Evolutionary conservation across 1,284 basidiomycete genomes (phyloP), one percentile per base, ranked within the genome.

Genomic region (Ceratobasidium sp.): DNA sequence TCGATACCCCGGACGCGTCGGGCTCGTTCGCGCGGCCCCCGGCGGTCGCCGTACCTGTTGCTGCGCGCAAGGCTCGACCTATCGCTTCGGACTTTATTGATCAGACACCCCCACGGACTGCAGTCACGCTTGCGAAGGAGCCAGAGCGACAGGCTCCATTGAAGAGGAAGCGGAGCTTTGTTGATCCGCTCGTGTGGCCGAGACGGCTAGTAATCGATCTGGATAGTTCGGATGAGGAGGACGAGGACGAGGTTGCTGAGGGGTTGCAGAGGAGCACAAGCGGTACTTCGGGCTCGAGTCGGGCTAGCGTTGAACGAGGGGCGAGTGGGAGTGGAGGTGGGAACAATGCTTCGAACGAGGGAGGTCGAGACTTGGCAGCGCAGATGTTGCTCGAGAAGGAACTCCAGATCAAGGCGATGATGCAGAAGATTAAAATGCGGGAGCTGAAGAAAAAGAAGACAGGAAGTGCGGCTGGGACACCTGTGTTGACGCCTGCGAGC

Each of bases 31-130:
- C 78, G 1, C 75, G 77, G n/a, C 73, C 77, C 72, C 75, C 73
- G 17, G 44, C 57, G 54, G 76, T 69, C 73, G 77, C 69, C 6
- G 77, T 73, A 64, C 75, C 69, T 75, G 73, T 41, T 81, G 82
- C 71, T 89, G 19, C 86, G 90, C 48, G 86, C 86, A 36, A 81
- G 92, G 90, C 74, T 80, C 89, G 93, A 60, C 92, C 93, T 17
- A 91, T 93, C 5, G 92, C 92, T 36, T 88, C 91, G 45, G 92
- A 94, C 82, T 94, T 94, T 78, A 91, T 92, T 29, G 92, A 93
- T 63, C 77, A 73, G 75, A 73, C 53, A 51, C 66, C 33, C 47
- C 74, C 60, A 63, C 74, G 36, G 72, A 72, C 56, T 71, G 67
- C 44, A 74, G 53, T 79, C 57, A 73, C 11, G 59, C 29, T 63